Evolutionary conservation across 2,329 filamentous ascomycete genomes (phyloP).

Genomic region (Aureobasidium sp.): DNA sequence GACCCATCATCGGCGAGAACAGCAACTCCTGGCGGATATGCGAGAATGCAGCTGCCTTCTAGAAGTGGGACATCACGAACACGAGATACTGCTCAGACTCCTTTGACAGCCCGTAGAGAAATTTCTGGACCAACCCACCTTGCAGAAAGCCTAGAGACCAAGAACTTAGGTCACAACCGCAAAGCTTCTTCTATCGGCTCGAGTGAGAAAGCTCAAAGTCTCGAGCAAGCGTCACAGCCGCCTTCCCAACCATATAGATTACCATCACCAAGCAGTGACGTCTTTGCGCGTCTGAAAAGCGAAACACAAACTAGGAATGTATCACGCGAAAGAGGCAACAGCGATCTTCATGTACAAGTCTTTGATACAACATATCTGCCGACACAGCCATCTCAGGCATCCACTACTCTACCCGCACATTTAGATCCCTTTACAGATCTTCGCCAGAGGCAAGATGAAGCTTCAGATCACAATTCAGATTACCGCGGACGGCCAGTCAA

Average conservation of each 20-base stretch:
- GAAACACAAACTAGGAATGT: conserved; percentile 58
- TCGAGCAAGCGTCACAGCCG: background rate
- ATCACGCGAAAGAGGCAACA: conserved; percentile 71
- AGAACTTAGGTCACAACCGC: conserved; percentile 16
- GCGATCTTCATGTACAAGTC: conserved; percentile 51
- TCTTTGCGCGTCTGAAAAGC: conserved; percentile 56
- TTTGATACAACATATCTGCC: conserved; percentile 37
- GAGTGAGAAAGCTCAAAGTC: background rate
- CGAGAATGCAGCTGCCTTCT: conserved; percentile 63
- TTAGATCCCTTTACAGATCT: conserved; percentile 15
- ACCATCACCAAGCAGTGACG: conserved; percentile 61
- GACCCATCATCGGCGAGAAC: conserved; percentile 52
- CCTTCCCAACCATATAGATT: conserved; percentile 42
- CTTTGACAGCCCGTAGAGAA: conserved; percentile 59
- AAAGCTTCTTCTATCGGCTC: conserved; percentile 21
- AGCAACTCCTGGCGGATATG: conserved; percentile 53
- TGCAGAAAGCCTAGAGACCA: conserved; percentile 10
- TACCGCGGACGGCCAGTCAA: conserved; percentile 61
- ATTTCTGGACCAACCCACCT: conserved; percentile 2
- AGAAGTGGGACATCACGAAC: conserved; percentile 36
- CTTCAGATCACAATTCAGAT: conserved; percentile 45
- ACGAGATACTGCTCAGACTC: conserved; percentile 53
- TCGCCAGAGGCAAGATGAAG: conserved; percentile 5
- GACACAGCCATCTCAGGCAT: conserved; percentile 21
- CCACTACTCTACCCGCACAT: background rate